These are phyloP conservation scores for Limonium bicolor DNA, from an alignment of 148 eudicot genomes.

Conservation along the genomic window DNA sequence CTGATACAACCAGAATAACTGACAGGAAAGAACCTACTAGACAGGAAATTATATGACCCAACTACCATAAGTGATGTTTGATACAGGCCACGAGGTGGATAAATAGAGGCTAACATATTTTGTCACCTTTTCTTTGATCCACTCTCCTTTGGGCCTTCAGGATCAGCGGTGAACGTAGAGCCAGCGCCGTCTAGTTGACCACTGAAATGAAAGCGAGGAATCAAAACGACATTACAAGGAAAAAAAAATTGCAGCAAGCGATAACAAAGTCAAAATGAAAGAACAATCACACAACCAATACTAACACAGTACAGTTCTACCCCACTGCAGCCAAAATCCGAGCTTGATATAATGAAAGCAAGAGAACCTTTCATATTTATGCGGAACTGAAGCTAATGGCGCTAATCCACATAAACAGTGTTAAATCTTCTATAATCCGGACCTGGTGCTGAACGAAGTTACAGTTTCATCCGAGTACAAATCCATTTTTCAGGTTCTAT, in stretches of 20 bases:
- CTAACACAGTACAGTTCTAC: neutral
- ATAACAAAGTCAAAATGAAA: neutral
- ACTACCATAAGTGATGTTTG: neutral
- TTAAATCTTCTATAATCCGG: too few species aligned
- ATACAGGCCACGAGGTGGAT: neutral
- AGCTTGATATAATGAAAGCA: neutral
- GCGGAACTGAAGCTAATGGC: too few species aligned
- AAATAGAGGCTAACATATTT: neutral
- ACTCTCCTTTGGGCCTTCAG: constrained; percentile 39
- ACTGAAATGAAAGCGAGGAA: constrained; percentile 15
- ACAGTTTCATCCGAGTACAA: too few species aligned
- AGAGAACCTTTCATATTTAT: neutral
- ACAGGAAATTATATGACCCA: neutral
- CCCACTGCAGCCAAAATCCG: neutral
- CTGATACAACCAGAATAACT: neutral
- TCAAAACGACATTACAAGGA: neutral
- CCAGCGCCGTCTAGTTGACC: constrained; percentile 51
- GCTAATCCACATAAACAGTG: too few species aligned
- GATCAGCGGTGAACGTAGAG: constrained; percentile 35
- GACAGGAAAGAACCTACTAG: neutral
- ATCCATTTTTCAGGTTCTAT: too few species aligned
- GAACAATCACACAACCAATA: neutral
- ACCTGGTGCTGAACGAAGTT: too few species aligned
- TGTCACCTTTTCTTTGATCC: constrained; percentile 61
- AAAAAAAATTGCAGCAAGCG: neutral